A percentile compares a stretch with the other conserved stretches of the same genome.
Conservation (phyloP, 305 asterid species). For the Fraxinus nigra region DNA sequence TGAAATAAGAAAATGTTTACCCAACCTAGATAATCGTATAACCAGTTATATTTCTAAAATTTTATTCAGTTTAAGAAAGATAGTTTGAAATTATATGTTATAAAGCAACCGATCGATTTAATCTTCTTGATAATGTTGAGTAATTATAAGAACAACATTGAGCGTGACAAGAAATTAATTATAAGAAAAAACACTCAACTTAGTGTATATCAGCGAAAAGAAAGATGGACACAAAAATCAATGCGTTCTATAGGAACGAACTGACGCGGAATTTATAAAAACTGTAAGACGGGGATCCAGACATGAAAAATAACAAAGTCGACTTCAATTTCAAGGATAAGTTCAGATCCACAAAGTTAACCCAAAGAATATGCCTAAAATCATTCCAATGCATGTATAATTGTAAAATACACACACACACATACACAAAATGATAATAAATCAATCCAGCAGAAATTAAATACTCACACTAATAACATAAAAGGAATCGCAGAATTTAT, state of each 20-base stretch:
- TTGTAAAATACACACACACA: not conserved
- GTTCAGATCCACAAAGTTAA: not conserved
- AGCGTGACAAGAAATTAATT: not conserved
- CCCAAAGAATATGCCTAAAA: not conserved
- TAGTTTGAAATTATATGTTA: not conserved
- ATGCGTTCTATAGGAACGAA: not conserved
- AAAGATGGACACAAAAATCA: not conserved
- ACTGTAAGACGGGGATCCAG: not conserved
- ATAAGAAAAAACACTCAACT: not conserved
- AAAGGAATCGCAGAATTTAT: not conserved
- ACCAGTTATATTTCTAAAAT: not conserved
- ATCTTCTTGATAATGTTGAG: not conserved
- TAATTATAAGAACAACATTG: not conserved
- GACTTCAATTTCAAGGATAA: not conserved
- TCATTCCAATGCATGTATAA: not conserved
- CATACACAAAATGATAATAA: not conserved
- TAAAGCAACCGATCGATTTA: not conserved
- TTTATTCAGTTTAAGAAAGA: not conserved
- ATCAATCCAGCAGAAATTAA: not conserved
- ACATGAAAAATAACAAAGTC: not conserved
- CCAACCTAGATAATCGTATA: not conserved
- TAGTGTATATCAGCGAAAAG: not conserved
- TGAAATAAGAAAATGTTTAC: not conserved
- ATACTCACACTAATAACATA: not conserved
- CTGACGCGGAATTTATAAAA: not conserved